These are phyloP conservation scores for Coemansia furcata DNA, from an alignment of 192 early-diverging fungal genomes.

Conservation along the genomic window DNA sequence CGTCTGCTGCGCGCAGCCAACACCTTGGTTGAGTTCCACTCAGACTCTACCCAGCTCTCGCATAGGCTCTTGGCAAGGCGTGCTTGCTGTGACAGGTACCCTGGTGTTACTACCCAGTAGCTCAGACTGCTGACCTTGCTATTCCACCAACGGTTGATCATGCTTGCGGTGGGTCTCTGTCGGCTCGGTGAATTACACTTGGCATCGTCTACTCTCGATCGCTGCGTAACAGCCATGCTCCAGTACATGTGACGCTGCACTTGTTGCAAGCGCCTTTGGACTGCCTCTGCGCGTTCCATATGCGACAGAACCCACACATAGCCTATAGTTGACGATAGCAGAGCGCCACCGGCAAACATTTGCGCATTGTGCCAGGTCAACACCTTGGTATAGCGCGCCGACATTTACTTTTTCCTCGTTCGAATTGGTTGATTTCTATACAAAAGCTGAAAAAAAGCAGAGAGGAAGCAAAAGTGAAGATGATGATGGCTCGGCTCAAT, in stretches of 20 bases:
- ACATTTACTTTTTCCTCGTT: constrained; percentile 13
- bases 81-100: constrained; percentile 9
- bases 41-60: neutral
- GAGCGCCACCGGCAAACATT: constrained; percentile 31
- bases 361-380: constrained; percentile 33
- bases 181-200: neutral
- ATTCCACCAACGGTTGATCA: constrained; percentile 35
- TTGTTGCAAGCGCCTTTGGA: constrained; percentile 15
- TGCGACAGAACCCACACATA: constrained; percentile 26
- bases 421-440: neutral
- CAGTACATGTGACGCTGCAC: constrained; percentile 43
- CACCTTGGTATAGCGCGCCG: constrained; percentile 34
- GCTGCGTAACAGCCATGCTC: constrained; percentile 47
- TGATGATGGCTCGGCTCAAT: neutral
- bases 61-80: neutral
- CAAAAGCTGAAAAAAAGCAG: neutral
- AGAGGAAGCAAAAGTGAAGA: neutral
- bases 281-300: constrained; percentile 23
- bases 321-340: constrained; percentile 20
- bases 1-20: neutral
- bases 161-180: neutral
- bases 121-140: constrained; percentile 10
- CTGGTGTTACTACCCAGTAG: constrained; percentile 24
- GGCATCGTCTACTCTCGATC: constrained; percentile 6
- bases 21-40: constrained; percentile 14